Evolutionary conservation across 2,329 filamentous ascomycete species (phyloP).

Genomic region (Paraconiothyrium sp.): DNA sequence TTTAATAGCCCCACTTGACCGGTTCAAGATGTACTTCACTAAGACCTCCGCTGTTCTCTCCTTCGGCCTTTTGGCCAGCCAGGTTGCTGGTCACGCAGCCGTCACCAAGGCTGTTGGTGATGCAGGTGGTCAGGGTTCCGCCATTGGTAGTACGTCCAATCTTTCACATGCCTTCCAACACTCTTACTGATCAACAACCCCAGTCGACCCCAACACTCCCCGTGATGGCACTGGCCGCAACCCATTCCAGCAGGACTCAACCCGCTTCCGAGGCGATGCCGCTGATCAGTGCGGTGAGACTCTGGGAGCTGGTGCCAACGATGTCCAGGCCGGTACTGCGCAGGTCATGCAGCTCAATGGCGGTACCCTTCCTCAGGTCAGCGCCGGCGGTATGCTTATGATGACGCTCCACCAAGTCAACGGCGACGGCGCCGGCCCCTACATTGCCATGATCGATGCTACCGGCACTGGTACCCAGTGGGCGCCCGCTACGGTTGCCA

Average conservation of each 20-base stretch:
- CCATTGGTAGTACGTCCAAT: slow-evolving; percentile 57
- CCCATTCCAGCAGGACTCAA: slow-evolving; percentile 72
- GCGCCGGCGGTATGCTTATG: slow-evolving; percentile 63
- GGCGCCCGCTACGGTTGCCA: slow-evolving; percentile 64
- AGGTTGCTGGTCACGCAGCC: slow-evolving; percentile 68
- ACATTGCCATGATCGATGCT: slow-evolving; percentile 71
- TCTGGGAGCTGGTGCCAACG: slow-evolving; percentile 64
- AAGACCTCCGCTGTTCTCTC: slow-evolving; percentile 49
- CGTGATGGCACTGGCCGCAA: slow-evolving; percentile 68
- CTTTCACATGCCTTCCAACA: background rate
- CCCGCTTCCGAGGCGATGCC: slow-evolving; percentile 66
- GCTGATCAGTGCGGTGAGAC: slow-evolving; percentile 68
- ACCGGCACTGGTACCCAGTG: slow-evolving; percentile 66
- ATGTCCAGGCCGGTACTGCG: slow-evolving; percentile 65
- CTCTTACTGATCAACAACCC: slow-evolving; percentile 13
- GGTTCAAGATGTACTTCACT: slow-evolving; percentile 56
- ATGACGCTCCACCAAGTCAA: slow-evolving; percentile 76
- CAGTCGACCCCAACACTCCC: slow-evolving; percentile 64
- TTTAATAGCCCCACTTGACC: slow-evolving; percentile 40
- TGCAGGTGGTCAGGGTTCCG: slow-evolving; percentile 62
- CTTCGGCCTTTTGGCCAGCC: slow-evolving; percentile 63
- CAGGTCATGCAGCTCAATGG: slow-evolving; percentile 68
- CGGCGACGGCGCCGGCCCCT: slow-evolving; percentile 72
- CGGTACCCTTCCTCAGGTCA: slow-evolving; percentile 66
- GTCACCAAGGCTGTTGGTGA: slow-evolving; percentile 68